Conservation (phyloP, 2,329 filamentous ascomycete genomes). For the Stachybotrys echinatus region DNA sequence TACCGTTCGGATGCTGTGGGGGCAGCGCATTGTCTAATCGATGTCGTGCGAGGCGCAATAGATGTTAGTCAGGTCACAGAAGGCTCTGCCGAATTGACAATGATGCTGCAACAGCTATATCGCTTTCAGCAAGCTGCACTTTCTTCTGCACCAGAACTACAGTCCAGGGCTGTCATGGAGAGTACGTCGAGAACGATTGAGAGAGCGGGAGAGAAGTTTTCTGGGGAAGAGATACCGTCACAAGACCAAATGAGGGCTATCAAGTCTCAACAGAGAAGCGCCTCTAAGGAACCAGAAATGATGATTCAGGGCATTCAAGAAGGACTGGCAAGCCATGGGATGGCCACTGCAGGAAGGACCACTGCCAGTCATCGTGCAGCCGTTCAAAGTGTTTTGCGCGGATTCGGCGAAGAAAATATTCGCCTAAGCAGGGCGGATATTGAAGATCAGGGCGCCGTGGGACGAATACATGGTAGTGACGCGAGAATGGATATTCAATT, state of each 20-base stretch:
- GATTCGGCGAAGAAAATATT: conserved; percentile 2
- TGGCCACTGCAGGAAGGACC: neutral
- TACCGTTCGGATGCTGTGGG: neutral
- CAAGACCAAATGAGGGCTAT: conserved; percentile 4
- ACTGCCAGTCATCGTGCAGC: neutral
- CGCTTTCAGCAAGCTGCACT: neutral
- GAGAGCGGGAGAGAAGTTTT: conserved; percentile 1
- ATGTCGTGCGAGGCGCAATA: neutral
- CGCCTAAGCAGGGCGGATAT: neutral
- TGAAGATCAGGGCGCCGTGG: neutral
- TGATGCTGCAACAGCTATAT: neutral
- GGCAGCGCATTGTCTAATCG: neutral
- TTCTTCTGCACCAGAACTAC: neutral
- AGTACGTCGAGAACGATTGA: neutral
- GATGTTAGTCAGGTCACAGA: neutral
- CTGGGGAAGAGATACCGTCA: conserved; percentile 1
- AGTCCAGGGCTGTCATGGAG: neutral
- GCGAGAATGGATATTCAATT: conserved; percentile 1
- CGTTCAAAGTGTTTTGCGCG: neutral
- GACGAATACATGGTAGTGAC: neutral
- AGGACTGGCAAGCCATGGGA: neutral
- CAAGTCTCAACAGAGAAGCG: conserved; percentile 8
- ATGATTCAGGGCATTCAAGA: conserved; percentile 6
- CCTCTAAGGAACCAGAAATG: conserved; percentile 4
- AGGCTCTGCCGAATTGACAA: neutral